Percentiles rank a stretch among this genome's conserved stretches.
These are phyloP conservation scores for Kodamaea hsintzibuensis DNA, from an alignment of 805 yeast genomes.

Conservation along the genomic window DNA sequence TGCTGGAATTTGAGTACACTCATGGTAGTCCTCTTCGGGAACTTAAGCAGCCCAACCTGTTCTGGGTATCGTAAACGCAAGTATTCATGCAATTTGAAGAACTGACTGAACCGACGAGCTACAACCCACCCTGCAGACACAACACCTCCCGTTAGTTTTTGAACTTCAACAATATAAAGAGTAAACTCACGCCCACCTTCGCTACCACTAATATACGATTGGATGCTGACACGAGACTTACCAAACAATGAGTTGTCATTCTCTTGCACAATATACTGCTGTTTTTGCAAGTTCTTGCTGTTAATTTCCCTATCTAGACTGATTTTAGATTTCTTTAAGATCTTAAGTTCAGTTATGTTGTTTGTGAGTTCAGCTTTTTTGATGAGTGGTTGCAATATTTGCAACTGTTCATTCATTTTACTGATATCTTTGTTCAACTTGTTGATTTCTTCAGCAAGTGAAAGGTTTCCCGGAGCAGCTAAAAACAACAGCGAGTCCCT, in stretches of 20 bases:
- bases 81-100: slow-evolving; percentile 67
- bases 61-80: slow-evolving; percentile 51
- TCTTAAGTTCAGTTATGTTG: slow-evolving; percentile 64
- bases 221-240: slow-evolving; percentile 56
- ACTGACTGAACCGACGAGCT: slow-evolving; percentile 87
- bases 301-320: slow-evolving; percentile 73
- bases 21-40: slow-evolving; percentile 60
- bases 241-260: slow-evolving; percentile 76
- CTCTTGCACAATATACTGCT: slow-evolving; percentile 81
- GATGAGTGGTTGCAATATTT: slow-evolving; percentile 65
- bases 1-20: slow-evolving; percentile 69
- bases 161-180: slow-evolving; percentile 76
- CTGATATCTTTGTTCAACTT: slow-evolving; percentile 59
- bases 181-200: slow-evolving; percentile 61
- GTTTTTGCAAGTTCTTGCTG: slow-evolving; percentile 69
- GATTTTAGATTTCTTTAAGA: slow-evolving; percentile 64
- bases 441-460: slow-evolving; percentile 65
- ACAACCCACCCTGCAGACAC: slow-evolving; percentile 82
- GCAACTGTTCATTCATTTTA: slow-evolving; percentile 58
- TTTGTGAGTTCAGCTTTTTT: slow-evolving; percentile 84
- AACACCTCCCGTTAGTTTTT: slow-evolving; percentile 48
- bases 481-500: slow-evolving; percentile 40
- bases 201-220: slow-evolving; percentile 55
- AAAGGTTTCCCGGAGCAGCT: slow-evolving; percentile 70
- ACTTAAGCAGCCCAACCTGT: slow-evolving; percentile 47